Percentiles rank a stretch among this genome's conserved stretches.
Conservation (phyloP, 495 filamentous ascomycete species). For the Penicillium argentinense region DNA sequence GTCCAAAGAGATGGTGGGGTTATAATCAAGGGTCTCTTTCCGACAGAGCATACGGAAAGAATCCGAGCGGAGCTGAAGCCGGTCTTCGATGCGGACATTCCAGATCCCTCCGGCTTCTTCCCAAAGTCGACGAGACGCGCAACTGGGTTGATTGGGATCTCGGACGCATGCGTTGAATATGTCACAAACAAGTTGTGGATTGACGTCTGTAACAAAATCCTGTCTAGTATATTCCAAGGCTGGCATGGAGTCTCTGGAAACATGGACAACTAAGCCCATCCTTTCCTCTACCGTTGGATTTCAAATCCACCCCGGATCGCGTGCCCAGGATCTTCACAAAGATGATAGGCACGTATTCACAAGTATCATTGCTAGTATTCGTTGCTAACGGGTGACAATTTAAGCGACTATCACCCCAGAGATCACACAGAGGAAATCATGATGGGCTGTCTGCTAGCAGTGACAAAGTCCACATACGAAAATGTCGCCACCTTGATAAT, state of each 20-base stretch:
- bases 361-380: background rate
- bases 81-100: constrained; percentile 1
- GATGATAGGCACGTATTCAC: background rate
- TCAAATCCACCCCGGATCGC: constrained; percentile 2
- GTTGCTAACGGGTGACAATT: background rate
- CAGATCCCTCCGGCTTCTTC: constrained; percentile 1
- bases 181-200: constrained; percentile 2
- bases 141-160: constrained; percentile 3
- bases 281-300: constrained; percentile 1
- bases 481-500: background rate
- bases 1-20: background rate
- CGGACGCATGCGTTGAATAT: constrained; percentile 3
- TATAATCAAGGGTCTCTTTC: background rate
- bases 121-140: background rate
- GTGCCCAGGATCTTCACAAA: background rate
- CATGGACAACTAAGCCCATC: constrained; percentile 2
- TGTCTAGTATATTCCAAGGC: background rate
- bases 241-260: constrained; percentile 1
- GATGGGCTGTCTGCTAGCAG: constrained; percentile 1
- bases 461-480: constrained; percentile 2
- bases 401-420: background rate
- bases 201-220: constrained; percentile 2
- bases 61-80: background rate
- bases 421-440: background rate
- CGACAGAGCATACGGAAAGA: background rate